These are phyloP conservation scores for Podaxis sp. DNA, from an alignment of 768 basidiomycete genomes.

Conservation along the genomic window DNA sequence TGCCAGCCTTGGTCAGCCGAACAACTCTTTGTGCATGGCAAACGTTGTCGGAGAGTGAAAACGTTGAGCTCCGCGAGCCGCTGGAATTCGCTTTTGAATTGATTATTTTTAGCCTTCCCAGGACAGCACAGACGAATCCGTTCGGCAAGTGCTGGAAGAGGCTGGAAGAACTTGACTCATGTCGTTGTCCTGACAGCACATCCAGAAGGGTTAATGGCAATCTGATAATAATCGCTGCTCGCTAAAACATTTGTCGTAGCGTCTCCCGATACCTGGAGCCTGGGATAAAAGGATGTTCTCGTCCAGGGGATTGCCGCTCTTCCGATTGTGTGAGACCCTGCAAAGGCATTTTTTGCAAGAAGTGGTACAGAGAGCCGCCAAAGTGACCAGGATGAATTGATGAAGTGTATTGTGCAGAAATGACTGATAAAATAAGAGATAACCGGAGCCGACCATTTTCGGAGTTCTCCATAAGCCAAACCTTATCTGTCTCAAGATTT, in stretches of 20 bases:
- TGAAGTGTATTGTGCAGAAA: not conserved
- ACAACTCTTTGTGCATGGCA: not conserved
- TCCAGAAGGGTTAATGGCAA: not conserved
- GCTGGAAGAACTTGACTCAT: not conserved
- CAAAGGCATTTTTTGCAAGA: not conserved
- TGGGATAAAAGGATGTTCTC: not conserved
- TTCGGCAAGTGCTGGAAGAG: not conserved
- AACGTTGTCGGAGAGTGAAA: not conserved
- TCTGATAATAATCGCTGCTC: slow-evolving; percentile 2
- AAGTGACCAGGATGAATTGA: not conserved
- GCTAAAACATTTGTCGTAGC: not conserved
- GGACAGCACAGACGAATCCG: not conserved
- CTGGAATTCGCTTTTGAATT: not conserved
- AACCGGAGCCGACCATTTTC: slow-evolving; percentile 28
- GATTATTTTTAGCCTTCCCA: not conserved
- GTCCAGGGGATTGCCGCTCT: not conserved
- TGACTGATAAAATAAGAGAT: slow-evolving; percentile 7
- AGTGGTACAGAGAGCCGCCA: not conserved
- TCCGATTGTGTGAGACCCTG: not conserved
- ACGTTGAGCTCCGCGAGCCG: not conserved
- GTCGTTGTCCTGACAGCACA: not conserved
- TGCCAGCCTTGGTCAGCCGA: too few species aligned
- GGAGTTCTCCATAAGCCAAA: slow-evolving; percentile 39
- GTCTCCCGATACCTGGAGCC: not conserved
- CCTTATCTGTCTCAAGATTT: slow-evolving; percentile 41